Evolutionary conservation across 768 basidiomycete species (phyloP).

Genomic region (Mycena filopes): DNA sequence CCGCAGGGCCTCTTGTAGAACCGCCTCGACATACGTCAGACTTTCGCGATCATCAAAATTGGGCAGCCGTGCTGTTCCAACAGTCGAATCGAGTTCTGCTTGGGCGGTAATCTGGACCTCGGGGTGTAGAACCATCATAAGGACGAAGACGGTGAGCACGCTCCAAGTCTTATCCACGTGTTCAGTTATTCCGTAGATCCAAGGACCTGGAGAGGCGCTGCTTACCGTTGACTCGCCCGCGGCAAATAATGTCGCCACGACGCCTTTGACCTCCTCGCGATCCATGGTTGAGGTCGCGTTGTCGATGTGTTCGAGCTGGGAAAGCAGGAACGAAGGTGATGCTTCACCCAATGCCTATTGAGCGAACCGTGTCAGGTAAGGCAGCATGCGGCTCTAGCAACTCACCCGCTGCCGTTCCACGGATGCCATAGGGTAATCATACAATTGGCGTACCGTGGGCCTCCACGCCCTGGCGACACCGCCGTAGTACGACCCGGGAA

Average conservation of each 20-base stretch:
- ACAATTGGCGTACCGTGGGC: neutral
- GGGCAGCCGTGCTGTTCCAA: slow-evolving; percentile 41
- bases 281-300: neutral
- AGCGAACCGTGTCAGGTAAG: neutral
- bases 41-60: slow-evolving; percentile 35
- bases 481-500: slow-evolving; percentile 44
- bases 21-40: slow-evolving; percentile 36
- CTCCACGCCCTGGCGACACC: slow-evolving; percentile 8
- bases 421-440: slow-evolving; percentile 4
- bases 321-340: slow-evolving; percentile 5
- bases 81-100: slow-evolving; percentile 42
- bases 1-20: slow-evolving; percentile 22
- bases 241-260: slow-evolving; percentile 14
- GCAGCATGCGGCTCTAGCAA: slow-evolving; percentile 17
- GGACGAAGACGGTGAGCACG: slow-evolving; percentile 35
- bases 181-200: too few relatives aligned
- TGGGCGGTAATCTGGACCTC: slow-evolving; percentile 43
- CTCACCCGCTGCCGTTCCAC: slow-evolving; percentile 33
- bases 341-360: slow-evolving; percentile 5
- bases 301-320: neutral
- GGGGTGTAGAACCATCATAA: slow-evolving; percentile 45
- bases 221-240: slow-evolving; percentile 47
- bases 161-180: slow-evolving; percentile 27
- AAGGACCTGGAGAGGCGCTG: too few relatives aligned
- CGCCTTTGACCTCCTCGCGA: slow-evolving; percentile 7